Evolutionary conservation across 2,329 filamentous ascomycete genomes (phyloP).

Genomic region (Fusarium equiseti): DNA sequence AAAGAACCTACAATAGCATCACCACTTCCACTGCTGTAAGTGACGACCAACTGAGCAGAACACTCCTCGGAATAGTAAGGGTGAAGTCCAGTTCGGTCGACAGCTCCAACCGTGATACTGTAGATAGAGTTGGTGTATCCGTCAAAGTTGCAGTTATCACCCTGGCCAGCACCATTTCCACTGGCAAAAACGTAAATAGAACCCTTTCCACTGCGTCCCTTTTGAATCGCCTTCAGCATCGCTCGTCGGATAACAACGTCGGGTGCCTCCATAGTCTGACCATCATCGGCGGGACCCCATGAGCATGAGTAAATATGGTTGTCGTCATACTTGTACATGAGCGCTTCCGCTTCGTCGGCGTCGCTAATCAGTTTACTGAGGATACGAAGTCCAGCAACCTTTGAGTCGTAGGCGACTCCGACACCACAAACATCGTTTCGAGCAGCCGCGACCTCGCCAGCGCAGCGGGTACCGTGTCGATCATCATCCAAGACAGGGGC

Average conservation of each 20-base stretch:
- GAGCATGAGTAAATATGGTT: conserved; percentile 99
- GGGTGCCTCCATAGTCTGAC: conserved; percentile 91
- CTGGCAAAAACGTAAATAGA: conserved; percentile 96
- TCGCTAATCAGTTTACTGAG: conserved; percentile 91
- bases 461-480: conserved; percentile 91
- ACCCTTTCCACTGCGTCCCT: conserved; percentile 84
- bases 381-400: conserved; percentile 91
- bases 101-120: conserved; percentile 94
- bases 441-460: conserved; percentile 92
- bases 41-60: conserved; percentile 94
- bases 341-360: conserved; percentile 88
- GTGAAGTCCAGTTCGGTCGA: conserved; percentile 88
- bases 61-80: conserved; percentile 97
- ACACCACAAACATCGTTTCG: conserved; percentile 93
- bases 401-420: conserved; percentile 94
- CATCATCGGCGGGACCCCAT: conserved; percentile 96
- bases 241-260: conserved; percentile 88
- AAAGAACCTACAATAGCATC: conserved; percentile 77
- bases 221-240: conserved; percentile 92
- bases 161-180: conserved; percentile 87
- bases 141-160: conserved; percentile 99
- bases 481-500: conserved; percentile 87
- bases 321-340: conserved; percentile 91
- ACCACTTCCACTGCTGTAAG: conserved; percentile 90
- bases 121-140: conserved; percentile 99